Conservation (phyloP, 345 rosid species). For the Diplotaxis tenuifolia region DNA sequence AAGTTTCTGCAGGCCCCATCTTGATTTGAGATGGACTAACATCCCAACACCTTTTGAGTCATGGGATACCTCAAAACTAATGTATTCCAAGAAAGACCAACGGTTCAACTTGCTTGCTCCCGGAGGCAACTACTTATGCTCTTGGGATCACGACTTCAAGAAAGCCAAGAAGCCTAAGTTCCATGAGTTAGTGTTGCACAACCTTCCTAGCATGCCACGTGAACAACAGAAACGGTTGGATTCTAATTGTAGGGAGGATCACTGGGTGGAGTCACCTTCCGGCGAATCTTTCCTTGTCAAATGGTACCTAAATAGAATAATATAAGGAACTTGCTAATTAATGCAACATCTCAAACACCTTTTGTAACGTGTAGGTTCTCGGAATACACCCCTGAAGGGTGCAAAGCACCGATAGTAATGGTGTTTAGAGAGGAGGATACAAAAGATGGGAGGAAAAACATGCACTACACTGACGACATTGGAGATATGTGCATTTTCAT, state of each 20-base stretch:
- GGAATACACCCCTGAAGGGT: neutral
- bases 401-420: neutral
- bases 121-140: neutral
- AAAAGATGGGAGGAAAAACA: neutral
- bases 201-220: neutral
- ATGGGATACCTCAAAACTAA: neutral
- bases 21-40: slow-evolving; percentile 10
- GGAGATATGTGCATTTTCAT: slow-evolving; percentile 7
- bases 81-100: neutral
- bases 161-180: neutral
- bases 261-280: slow-evolving; percentile 7
- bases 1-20: neutral
- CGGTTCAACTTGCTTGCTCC: neutral
- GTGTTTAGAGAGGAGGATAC: slow-evolving; percentile 8
- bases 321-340: neutral
- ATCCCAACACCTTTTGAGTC: neutral
- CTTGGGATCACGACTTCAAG: neutral
- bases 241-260: neutral
- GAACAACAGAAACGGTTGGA: neutral
- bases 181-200: slow-evolving; percentile 2
- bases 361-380: neutral
- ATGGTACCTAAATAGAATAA: too few species aligned
- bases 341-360: neutral
- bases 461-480: neutral
- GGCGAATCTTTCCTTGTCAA: neutral